Evolutionary conservation across 1,284 basidiomycete genomes (phyloP), one percentile per base, ranked within the genome.

Genomic region (Marasmius oreades): DNA sequence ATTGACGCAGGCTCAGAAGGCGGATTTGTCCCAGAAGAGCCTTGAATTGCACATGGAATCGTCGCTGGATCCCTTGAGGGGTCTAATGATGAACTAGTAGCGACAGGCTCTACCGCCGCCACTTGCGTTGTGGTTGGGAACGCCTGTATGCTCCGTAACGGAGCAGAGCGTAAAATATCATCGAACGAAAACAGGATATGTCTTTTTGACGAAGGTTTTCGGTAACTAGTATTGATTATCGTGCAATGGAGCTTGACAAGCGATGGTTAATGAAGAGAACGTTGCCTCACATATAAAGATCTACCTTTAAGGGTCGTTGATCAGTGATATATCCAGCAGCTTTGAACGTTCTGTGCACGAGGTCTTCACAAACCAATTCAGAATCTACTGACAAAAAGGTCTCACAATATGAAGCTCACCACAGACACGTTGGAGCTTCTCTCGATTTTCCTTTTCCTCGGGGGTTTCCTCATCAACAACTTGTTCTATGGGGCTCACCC

Each of bases 181-280:
- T 61, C 61, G 62, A 79, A 82, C 2, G 80, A 81, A 58, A 84
- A 84, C 2, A 78, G 74, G 28, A 67, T 58, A 6, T 74, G 67
- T 1, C 66, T 67, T 16, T 65, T 54, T 7, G 46, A 43, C 11
- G 45, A 67, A 5, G 79, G 77, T 60, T 72, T 78, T 54, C 85
- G 80, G 64, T 86, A 71, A 31, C 71, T 74, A 0, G 86, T 83
- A 62, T 87, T 88, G 57, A 87, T 64, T 22, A 89, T 65, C 0
- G 87, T 88, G 68, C 86, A 88, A 61, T 89, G 88, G 14, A 89
- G 70, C 86, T 87, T 51, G 55, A 34, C 28, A 48, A 28, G 16
- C 33, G 52, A 50, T 48, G 39, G 8, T 23, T 20, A 6, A 10
- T 26, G 22, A 31, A n/a, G 6, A 45, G 39, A 34, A 55, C 28